Base-by-base conservation (phyloP, 2,329 filamentous ascomycete species). In the Aureobasidium sp. region DNA sequence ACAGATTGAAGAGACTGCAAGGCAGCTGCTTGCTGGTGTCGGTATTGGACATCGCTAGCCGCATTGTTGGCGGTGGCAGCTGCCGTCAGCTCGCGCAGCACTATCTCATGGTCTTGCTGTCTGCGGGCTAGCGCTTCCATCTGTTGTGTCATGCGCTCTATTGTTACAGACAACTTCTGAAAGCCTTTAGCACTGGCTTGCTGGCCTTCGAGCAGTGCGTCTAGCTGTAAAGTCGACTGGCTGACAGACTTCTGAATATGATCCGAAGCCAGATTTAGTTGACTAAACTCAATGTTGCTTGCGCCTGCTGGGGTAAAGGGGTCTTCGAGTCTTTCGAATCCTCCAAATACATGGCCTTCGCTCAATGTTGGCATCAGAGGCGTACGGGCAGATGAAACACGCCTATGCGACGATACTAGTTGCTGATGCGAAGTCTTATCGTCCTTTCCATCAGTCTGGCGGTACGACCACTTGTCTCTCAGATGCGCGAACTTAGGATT, bases 391-490 rank as follows among this genome's bases (percentile, higher is more conserved):
- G 55, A 39, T 29, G 54, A 14, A 2, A 45, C 21, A 6, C 60
- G 49, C 32, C 60, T 37, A 7, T 49, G 36, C 13, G 51, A 57
- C 14, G 27, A 30, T 1, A 29, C n/a, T 16, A 25, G 34, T 25
- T 44, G 34, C 51, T 58, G 39, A 29, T 37, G 30, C 21, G 36
- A n/a, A 4, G 39, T 44, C 54, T 70, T 60, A 30, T 57, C 53
- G 44, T 66, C 66, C 60, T 69, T 61, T 44, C 70, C 69, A 21
- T 68, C 67, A 21, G 70, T 68, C 37, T 62, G 59, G 45, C 67
- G 68, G 58, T 70, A 72, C 64, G 69, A 71, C 71, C 69, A 72
- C 62, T 69, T 71, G 34, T 65, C 65, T 57, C 68, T 69, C 41
- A 72, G 54, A 55, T 69, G 69, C 34, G 66, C 67, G 47, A 72